phyloP scores from a whole-genome alignment of 164 flowering plant species.

The Saururus chinensis region DNA sequence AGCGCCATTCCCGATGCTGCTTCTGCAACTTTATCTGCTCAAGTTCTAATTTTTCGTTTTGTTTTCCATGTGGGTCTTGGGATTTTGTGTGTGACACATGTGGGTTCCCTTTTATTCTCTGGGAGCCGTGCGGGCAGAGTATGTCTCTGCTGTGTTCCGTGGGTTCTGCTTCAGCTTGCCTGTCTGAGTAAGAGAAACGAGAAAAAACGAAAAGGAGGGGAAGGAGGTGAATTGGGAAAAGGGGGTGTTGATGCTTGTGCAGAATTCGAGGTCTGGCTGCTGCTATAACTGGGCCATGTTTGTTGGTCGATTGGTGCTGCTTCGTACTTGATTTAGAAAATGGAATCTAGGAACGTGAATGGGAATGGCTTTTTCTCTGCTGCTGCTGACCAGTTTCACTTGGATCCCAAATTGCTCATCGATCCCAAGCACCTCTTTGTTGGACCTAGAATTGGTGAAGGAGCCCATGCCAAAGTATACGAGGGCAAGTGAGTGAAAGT shows the following conservation, averaged over 20 bases:
- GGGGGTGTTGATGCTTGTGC: background rate
- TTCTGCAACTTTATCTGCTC: slow-evolving; percentile 2
- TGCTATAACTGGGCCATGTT: slow-evolving; percentile 14
- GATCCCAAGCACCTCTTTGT: slow-evolving; percentile 88
- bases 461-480: slow-evolving; percentile 96
- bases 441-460: slow-evolving; percentile 92
- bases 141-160: slow-evolving; percentile 8
- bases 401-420: slow-evolving; percentile 72
- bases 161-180: background rate
- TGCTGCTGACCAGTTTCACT: slow-evolving; percentile 22
- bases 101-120: slow-evolving; percentile 14
- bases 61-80: background rate
- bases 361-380: slow-evolving; percentile 22
- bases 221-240: no score
- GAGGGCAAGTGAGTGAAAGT: slow-evolving; percentile 83
- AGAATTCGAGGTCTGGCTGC: background rate
- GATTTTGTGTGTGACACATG: slow-evolving; percentile 21
- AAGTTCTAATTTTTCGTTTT: background rate
- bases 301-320: slow-evolving; percentile 7
- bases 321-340: slow-evolving; percentile 9
- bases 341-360: slow-evolving; percentile 24
- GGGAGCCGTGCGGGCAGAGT: slow-evolving; percentile 5
- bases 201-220: no score
- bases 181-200: no score
- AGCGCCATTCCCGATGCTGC: slow-evolving; percentile 25